These are phyloP conservation scores for Coniochaeta hoffmannii DNA, from an alignment of 2,329 filamentous ascomycete genomes.

Conservation along the genomic window DNA sequence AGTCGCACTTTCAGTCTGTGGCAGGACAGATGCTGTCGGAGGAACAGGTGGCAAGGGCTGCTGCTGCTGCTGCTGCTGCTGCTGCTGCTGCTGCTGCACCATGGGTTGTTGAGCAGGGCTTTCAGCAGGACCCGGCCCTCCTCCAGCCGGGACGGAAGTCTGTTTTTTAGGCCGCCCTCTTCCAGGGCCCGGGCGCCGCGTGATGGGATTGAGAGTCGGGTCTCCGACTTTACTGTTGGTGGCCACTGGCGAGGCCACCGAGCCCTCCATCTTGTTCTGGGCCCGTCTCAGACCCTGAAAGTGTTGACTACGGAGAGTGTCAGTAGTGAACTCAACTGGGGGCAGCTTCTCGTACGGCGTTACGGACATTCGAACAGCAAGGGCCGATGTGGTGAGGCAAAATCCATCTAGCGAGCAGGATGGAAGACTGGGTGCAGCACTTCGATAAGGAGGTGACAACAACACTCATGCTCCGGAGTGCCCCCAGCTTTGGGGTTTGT, in stretches of 20 bases:
- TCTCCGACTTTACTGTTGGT: conserved; percentile 31
- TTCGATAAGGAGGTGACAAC: not conserved
- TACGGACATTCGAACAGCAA: not conserved
- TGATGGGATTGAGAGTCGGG: conserved; percentile 50
- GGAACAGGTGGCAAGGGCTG: conserved; percentile 2
- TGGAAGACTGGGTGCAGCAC: not conserved
- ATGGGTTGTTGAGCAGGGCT: not conserved
- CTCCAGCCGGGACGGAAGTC: conserved; percentile 14
- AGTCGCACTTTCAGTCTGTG: not conserved
- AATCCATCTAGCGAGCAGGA: too few relatives aligned
- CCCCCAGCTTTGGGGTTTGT: not conserved
- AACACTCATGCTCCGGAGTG: not conserved
- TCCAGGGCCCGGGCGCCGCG: conserved; percentile 51
- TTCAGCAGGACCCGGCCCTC: conserved; percentile 6
- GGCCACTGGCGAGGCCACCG: conserved; percentile 21
- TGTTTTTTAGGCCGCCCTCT: conserved; percentile 46
- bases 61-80: too few relatives aligned
- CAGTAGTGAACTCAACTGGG: not conserved
- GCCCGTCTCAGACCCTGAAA: conserved; percentile 51
- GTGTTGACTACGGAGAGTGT: conserved; percentile 32
- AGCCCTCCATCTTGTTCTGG: conserved; percentile 42
- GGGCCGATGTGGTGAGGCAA: too few relatives aligned
- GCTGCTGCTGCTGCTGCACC: too few relatives aligned
- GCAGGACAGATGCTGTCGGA: conserved; percentile 3
- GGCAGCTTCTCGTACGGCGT: not conserved